These are phyloP conservation scores for Rhizophora apiculata DNA, from an alignment of 345 rosid species.

Conservation along the genomic window DNA sequence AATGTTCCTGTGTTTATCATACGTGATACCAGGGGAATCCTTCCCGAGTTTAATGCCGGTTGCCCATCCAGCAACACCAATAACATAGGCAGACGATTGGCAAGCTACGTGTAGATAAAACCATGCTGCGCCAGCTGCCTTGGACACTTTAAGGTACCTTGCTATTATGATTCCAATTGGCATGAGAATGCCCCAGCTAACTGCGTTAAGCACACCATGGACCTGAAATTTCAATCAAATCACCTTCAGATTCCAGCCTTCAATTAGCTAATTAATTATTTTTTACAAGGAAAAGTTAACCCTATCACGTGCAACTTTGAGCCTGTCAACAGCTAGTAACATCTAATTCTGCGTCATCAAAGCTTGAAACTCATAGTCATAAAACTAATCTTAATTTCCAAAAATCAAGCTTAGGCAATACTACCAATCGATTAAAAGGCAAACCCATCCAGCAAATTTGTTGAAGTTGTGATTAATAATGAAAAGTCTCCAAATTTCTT, in stretches of 20 bases:
- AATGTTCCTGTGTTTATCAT: slow-evolving; percentile 53
- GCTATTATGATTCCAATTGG: slow-evolving; percentile 71
- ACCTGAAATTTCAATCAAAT: slow-evolving; percentile 34
- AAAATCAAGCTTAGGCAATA: too few species aligned
- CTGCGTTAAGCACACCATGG: slow-evolving; percentile 75
- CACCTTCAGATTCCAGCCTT: neutral
- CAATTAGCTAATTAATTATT: neutral
- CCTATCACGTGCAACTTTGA: too few species aligned
- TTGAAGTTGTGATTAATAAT: neutral
- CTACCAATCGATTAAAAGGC: too few species aligned
- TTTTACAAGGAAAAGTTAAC: too few species aligned
- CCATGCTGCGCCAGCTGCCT: slow-evolving; percentile 69
- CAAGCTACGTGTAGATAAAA: slow-evolving; percentile 71
- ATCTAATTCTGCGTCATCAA: too few species aligned
- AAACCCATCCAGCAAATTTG: slow-evolving; percentile 15
- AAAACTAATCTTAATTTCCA: too few species aligned
- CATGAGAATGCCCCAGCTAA: slow-evolving; percentile 86
- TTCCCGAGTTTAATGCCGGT: slow-evolving; percentile 77
- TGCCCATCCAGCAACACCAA: slow-evolving; percentile 83
- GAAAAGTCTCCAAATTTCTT: too few species aligned
- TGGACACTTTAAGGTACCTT: slow-evolving; percentile 79
- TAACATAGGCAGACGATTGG: slow-evolving; percentile 64
- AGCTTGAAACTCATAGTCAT: too few species aligned
- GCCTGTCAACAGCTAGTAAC: too few species aligned
- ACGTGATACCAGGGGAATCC: slow-evolving; percentile 36